Evolutionary conservation across 805 yeast species (phyloP).

Genomic region (Candida broadrunensis): DNA sequence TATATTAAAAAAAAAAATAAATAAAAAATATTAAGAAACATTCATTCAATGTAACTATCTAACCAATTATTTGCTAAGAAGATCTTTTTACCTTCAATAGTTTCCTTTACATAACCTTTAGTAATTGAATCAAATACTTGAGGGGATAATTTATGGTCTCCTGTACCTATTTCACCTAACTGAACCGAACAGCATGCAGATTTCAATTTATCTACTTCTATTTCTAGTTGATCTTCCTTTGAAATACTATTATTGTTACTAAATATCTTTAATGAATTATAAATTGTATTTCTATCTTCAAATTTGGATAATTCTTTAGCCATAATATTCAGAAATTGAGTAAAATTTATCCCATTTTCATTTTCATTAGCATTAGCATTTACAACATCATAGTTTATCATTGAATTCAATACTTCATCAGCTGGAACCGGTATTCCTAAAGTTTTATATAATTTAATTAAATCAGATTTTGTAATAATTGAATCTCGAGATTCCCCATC

Average conservation of each 20-base stretch:
- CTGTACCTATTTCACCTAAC: conserved; percentile 45
- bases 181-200: conserved; percentile 46
- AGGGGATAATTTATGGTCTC: conserved; percentile 39
- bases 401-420: conserved; percentile 42
- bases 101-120: conserved; percentile 53
- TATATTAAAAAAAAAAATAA: no score
- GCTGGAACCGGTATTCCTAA: conserved; percentile 47
- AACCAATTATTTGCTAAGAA: conserved; percentile 67
- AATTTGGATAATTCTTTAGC: conserved; percentile 51
- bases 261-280: conserved; percentile 59
- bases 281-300: conserved; percentile 48
- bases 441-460: conserved; percentile 50
- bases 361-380: conserved; percentile 12
- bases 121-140: conserved; percentile 51
- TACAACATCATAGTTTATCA: conserved; percentile 45
- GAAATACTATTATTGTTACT: conserved; percentile 13
- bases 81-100: conserved; percentile 53
- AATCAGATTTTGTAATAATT: conserved; percentile 50
- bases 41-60: conserved; percentile 44
- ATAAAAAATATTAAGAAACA: neutral
- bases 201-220: conserved; percentile 49
- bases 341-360: conserved; percentile 50
- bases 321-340: conserved; percentile 64
- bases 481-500: conserved; percentile 81
- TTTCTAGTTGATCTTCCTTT: conserved; percentile 32